Base-by-base conservation (phyloP, 176 grass and related monocot species). In the Pharus latifolius region DNA sequence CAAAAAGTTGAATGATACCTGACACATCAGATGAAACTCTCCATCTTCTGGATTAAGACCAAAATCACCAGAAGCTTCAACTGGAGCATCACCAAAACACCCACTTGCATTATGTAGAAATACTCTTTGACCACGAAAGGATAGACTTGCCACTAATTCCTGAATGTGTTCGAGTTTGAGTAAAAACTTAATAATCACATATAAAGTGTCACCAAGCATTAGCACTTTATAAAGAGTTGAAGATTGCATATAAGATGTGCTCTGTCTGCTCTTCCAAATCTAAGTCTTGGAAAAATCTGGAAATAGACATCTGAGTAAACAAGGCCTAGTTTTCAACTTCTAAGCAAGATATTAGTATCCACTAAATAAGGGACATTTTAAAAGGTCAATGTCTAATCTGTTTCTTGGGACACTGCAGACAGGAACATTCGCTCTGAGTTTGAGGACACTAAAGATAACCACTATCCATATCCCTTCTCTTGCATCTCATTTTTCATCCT, bases 21-120 rank as follows among this genome's bases (percentile, higher is more conserved):
- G 95, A 62, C 89, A 98, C 95, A 98, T 93, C 60, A 98, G 79
- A 88, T 98, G 95, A 80, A 92, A 98, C 71, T 98, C 90, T 81
- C 95, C 95, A 34, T 98, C 81, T 57, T 88, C 81, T 56, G 95
- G 95, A 82, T 98, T 98, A 63, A 98, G 78, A 56, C 90, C 95
- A 31, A 98, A 93, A 78, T 98, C 95, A 50, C 95, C 95, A 28
- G 95, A 98, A 73, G 95, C 90, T 83, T 98, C 95, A 48, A 98
- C 56, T 23, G 90, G 95, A 85, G 84, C 82, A 65, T 87, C 90
- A 80, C 95, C 95, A 77, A 86, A 98, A 89, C 84, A 98, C 55
- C 95, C 95, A 64, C 87, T 93, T 82, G 90, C 87, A 83, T 98
- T 98, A 78, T 98, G 95, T 52, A 98, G 72, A 85, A 98, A 98